phyloP scores from a whole-genome alignment of 2,329 filamentous ascomycete species.

The Epichloe gansuensis region DNA sequence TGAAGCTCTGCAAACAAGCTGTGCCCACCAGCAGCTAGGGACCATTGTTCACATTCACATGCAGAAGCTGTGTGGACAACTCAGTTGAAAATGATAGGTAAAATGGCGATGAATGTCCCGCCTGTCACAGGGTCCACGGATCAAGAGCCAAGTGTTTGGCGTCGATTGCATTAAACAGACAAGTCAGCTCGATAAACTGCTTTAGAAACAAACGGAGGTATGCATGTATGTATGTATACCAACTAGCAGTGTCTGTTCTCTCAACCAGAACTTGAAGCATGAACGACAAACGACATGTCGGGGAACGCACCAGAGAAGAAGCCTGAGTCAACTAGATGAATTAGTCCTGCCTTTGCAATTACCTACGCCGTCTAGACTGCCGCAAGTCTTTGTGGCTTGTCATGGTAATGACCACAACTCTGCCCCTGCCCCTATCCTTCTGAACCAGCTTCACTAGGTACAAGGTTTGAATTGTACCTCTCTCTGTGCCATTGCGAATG shows the following conservation, averaged over 20 bases:
- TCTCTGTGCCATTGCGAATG: conserved; percentile 1
- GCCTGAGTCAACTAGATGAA: not conserved
- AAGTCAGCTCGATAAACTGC: not conserved
- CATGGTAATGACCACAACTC: too few species aligned
- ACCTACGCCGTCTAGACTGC: not conserved
- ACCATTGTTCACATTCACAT: too few species aligned
- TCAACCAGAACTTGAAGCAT: not conserved
- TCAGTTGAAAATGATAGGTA: too few species aligned
- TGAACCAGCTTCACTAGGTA: not conserved
- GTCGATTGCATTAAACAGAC: too few species aligned
- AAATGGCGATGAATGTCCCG: too few species aligned
- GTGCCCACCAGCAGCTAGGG: too few species aligned
- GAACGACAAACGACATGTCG: not conserved
- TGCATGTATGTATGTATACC: too few species aligned
- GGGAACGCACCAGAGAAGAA: not conserved
- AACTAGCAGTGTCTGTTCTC: not conserved
- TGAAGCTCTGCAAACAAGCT: not conserved
- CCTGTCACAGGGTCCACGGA: too few species aligned
- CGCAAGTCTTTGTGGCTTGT: not conserved
- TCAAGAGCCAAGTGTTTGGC: too few species aligned
- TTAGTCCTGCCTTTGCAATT: not conserved
- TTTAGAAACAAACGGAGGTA: not conserved
- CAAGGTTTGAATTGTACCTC: not conserved
- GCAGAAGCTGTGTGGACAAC: too few species aligned
- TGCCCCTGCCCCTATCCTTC: not conserved